A percentile compares a stretch with the other conserved stretches of the same genome.
These are phyloP conservation scores for Globisporangium recalcitrans DNA, from an alignment of 352 stramenopile species.

Conservation along the genomic window DNA sequence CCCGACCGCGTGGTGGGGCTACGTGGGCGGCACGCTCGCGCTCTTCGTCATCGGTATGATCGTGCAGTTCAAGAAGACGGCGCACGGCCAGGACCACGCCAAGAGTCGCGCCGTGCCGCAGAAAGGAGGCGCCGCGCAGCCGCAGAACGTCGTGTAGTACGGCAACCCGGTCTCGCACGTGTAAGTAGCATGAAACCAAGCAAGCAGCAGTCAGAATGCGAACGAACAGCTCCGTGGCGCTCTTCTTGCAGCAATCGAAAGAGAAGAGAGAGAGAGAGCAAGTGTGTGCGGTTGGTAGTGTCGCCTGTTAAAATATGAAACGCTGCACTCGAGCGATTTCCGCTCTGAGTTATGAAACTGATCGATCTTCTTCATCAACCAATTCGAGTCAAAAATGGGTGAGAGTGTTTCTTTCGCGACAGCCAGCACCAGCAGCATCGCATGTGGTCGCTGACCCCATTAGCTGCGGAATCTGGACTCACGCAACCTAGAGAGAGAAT, in stretches of 20 bases:
- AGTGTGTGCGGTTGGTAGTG: neutral
- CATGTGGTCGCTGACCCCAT: neutral
- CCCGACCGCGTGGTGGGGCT: constrained; percentile 67
- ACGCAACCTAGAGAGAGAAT: neutral
- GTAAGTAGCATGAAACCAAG: neutral
- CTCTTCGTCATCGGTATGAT: constrained; percentile 55
- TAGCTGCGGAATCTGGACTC: neutral
- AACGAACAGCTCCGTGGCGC: no score
- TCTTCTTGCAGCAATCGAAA: no score
- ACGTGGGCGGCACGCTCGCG: constrained; percentile 50
- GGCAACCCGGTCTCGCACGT: constrained; percentile 12
- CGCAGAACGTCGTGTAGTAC: constrained; percentile 4
- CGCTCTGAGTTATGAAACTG: neutral
- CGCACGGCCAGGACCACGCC: constrained; percentile 40
- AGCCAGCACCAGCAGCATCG: no score
- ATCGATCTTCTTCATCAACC: neutral
- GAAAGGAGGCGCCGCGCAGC: constrained; percentile 1
- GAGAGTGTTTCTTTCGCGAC: no score
- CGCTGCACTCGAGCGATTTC: neutral
- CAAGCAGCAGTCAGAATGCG: no score
- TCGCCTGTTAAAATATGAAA: neutral
- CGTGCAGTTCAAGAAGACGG: constrained; percentile 62
- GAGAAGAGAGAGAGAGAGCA: neutral
- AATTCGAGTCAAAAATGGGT: no score
- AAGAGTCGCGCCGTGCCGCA: constrained; percentile 23